Evolutionary conservation across 2,329 filamentous ascomycete genomes (phyloP), one percentile per base, ranked within the genome.

Genomic region (Colletotrichum sp.): DNA sequence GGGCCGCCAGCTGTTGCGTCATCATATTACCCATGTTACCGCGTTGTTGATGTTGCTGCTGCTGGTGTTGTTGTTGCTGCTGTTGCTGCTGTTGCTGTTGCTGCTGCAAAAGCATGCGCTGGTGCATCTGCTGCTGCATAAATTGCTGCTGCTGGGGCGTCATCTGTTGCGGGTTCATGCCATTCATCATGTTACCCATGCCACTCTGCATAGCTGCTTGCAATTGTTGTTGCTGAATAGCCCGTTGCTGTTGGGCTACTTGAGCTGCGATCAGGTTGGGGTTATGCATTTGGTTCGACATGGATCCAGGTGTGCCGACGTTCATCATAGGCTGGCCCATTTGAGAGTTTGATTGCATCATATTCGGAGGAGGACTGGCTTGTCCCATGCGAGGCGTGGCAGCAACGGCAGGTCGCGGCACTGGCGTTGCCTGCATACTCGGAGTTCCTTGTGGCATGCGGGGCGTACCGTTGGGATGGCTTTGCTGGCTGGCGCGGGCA

Each of bases 401-500:
- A 13, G 86, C 84, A 79, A 90, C 88, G 80, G 89, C 83, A 81
- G 87, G 83, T 75, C 90, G 84, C 66, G 85, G 88, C 24, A 92
- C 89, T 1, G 92, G 92, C 1, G 92, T 93, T 32, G 88, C 89
- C 74, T 92, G 90, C 15, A 93, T 90, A 76, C 90, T 92, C 3
- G 92, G 92, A 2, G 92, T 94, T 16, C 90, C 88, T 77, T 88
- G 89, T 8, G 89, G 90, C 84, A 93, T 90, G 15, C 91, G 88
- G 30, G 92, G 92, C 12, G 92, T 93, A n/a, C 89, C 89, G 4
- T 90, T 88, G 4, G 88, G 87, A 82, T 93, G 92, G 78, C 92
- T 93, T 80, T 93, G 92, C 80, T 94, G 92, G 80, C 92, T 93
- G 73, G 91, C 90, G 77, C 92, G 89, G 24, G 90, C 88, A 71